A percentile compares a stretch with the other conserved stretches of the same genome.
These are phyloP conservation scores for Colletotrichum sp. DNA, from an alignment of 2,329 filamentous ascomycete genomes.

Conservation along the genomic window DNA sequence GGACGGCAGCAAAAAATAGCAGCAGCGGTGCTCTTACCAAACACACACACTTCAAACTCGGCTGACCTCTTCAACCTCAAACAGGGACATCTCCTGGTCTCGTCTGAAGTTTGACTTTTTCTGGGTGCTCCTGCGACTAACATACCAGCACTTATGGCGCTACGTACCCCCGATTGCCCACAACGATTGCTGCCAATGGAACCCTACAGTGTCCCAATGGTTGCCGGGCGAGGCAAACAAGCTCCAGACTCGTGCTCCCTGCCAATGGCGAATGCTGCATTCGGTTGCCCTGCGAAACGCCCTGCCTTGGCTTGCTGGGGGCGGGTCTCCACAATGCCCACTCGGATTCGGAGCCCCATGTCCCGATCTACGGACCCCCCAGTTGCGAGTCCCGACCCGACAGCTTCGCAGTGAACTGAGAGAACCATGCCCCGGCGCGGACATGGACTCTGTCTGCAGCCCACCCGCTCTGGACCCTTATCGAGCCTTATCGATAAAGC, in stretches of 20 bases:
- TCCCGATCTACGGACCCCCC: conserved; percentile 17
- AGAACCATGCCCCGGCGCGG: background rate
- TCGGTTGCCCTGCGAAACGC: conserved; percentile 18
- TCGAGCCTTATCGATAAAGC: conserved; percentile 8
- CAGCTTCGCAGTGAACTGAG: background rate
- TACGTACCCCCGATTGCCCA: background rate
- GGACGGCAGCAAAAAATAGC: background rate
- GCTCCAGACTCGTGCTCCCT: background rate
- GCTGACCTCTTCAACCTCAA: background rate
- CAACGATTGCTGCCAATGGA: background rate
- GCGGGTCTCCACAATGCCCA: conserved; percentile 1
- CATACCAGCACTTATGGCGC: background rate
- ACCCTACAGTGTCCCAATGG: background rate
- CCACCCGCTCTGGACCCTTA: background rate
- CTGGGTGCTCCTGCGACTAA: background rate
- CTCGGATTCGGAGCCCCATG: conserved; percentile 7
- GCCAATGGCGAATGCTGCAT: conserved; percentile 1
- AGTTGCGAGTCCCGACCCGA: background rate
- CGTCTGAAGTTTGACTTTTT: background rate
- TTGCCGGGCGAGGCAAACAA: background rate
- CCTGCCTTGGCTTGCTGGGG: conserved; percentile 13
- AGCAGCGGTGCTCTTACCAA: background rate
- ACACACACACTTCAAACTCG: background rate
- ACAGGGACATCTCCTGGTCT: background rate
- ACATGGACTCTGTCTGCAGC: background rate